Conservation (phyloP, 2,329 filamentous ascomycete genomes). For the Hawksworthiomyces lignivorus region DNA sequence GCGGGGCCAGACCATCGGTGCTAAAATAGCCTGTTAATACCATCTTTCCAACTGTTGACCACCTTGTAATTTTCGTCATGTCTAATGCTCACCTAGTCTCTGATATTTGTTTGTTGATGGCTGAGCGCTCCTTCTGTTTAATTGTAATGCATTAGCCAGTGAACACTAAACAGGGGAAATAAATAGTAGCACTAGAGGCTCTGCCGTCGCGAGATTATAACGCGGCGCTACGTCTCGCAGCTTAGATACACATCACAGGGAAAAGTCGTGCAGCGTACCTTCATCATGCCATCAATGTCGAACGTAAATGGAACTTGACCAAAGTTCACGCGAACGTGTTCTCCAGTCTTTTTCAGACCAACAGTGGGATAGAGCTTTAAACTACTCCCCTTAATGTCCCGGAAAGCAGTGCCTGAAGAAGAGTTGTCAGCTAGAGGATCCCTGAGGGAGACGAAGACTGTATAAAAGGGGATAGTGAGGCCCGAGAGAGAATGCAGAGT, state of each 20-base stretch:
- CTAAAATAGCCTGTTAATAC: slow-evolving; percentile 22
- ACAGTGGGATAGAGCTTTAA: slow-evolving; percentile 59
- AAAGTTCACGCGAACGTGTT: slow-evolving; percentile 58
- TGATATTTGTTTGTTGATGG: slow-evolving; percentile 53
- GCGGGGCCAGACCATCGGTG: slow-evolving; percentile 53
- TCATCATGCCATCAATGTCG: slow-evolving; percentile 82
- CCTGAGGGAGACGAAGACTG: too few species aligned
- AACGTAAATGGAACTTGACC: slow-evolving; percentile 74
- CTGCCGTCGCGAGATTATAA: too few species aligned
- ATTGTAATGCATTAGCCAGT: background rate
- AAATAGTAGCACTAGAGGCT: too few species aligned
- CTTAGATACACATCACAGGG: too few species aligned
- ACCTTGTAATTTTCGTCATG: too few species aligned
- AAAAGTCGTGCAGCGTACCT: slow-evolving; percentile 40
- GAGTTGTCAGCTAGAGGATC: slow-evolving; percentile 18
- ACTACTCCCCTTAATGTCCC: slow-evolving; percentile 46
- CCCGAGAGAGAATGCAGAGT: background rate
- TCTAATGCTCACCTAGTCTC: slow-evolving; percentile 33
- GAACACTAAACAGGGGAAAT: background rate
- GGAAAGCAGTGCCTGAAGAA: slow-evolving; percentile 58
- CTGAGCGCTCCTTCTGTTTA: slow-evolving; percentile 50
- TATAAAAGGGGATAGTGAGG: too few species aligned
- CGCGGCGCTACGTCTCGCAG: too few species aligned
- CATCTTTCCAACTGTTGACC: background rate
- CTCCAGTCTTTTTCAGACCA: slow-evolving; percentile 57